phyloP scores from a whole-genome alignment of 2,329 filamentous ascomycete genomes.

The Phialophora macrospora region DNA sequence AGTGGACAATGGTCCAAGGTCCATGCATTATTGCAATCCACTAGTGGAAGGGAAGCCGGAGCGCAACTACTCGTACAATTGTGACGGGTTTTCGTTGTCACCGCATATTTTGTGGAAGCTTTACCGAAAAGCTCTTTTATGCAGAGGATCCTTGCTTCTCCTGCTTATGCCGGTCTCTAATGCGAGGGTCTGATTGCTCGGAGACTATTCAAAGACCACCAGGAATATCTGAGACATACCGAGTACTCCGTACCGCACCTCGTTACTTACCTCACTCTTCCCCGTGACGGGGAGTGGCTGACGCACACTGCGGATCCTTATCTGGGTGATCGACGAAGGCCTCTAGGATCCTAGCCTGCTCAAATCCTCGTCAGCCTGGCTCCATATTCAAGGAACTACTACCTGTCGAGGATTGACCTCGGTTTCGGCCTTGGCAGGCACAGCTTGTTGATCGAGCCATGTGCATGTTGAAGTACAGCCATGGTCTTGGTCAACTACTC shows the following conservation, averaged over 20 bases:
- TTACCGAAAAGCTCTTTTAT: background rate
- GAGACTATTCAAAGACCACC: slow-evolving; percentile 1
- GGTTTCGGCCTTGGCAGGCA: slow-evolving; percentile 27
- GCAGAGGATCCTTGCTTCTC: background rate
- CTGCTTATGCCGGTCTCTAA: slow-evolving; percentile 6
- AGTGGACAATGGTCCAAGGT: background rate
- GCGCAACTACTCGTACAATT: background rate
- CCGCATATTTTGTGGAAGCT: background rate
- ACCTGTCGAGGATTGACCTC: background rate
- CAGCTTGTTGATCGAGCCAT: slow-evolving; percentile 9
- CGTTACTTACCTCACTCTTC: slow-evolving; percentile 19
- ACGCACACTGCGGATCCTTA: slow-evolving; percentile 17
- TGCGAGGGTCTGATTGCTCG: background rate
- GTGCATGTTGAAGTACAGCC: slow-evolving; percentile 13
- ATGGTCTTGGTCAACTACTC: slow-evolving; percentile 67
- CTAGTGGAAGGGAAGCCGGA: background rate
- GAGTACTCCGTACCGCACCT: slow-evolving; percentile 7
- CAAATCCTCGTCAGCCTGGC: slow-evolving; percentile 4
- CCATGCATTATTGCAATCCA: background rate
- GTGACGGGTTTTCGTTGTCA: background rate
- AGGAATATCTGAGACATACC: slow-evolving; percentile 28
- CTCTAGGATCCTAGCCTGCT: slow-evolving; percentile 19
- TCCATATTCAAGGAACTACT: slow-evolving; percentile 1
- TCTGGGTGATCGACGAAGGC: slow-evolving; percentile 16
- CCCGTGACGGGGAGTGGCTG: slow-evolving; percentile 9